Evolutionary conservation across 1,284 basidiomycete genomes (phyloP), one percentile per base, ranked within the genome.

Genomic region (Puccinia horiana): DNA sequence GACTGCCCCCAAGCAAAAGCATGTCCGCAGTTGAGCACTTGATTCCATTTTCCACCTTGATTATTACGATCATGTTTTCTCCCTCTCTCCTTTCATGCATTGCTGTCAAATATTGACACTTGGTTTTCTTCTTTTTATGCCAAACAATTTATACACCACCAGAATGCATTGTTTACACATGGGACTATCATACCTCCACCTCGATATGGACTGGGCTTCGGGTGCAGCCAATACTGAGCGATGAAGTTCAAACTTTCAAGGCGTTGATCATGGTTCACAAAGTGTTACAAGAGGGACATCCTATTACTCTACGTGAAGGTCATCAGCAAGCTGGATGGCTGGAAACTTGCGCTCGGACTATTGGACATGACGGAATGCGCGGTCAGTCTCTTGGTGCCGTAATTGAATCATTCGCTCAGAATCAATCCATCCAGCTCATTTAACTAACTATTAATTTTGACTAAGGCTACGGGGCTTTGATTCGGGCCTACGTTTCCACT

Each of bases 161-260:
- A 97, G 95, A 96, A 89, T 94, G 93, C 85, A 96, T 98, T 86
- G 94, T 98, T 47, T 98, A 95, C 88, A 97, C 95, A 20, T 97
- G 95, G 95, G 95, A 98, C 87, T 97, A 97, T 86, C 95, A 96
- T 86, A 93, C 94, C n/a, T 96, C 95, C 54, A 92, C 94, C 85
- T 95, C 95, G 9, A 96, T 98, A 86, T 98, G 96, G 96, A 95
- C 93, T 85, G 94, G 94, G 37, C 90, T 98, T 20, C 90, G 95
- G 67, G 96, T 97, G 4, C 95, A 96, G 85, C 95, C 95, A 52
- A 96, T 98, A 85, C 88, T 98, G 35, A 91, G 94, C 3, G 95
- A 98, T 87, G 95, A 98, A 88, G 91, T 97, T 0, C 95, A 96
- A 88, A 96, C 95, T 0, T 98, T 97, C 90, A 98, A 98, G 88